Evolutionary conservation across 176 grass and related monocot genomes (phyloP).

Genomic region (Cenchrus purpureus): DNA sequence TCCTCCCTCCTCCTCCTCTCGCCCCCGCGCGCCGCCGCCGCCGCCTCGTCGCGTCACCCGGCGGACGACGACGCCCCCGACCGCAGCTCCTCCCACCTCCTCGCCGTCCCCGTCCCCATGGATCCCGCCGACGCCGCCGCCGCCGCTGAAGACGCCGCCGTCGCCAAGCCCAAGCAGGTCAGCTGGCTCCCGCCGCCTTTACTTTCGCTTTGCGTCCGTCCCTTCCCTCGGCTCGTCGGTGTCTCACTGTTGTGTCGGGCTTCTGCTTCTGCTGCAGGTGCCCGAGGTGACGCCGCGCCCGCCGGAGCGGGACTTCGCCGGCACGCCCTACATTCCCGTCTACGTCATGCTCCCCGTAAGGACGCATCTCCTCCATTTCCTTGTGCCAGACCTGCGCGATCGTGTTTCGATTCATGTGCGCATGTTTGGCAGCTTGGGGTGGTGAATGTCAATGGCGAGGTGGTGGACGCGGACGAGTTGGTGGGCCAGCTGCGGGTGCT

Average conservation of each 20-base stretch:
- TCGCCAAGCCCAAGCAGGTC: slow-evolving; percentile 44
- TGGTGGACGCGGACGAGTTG: slow-evolving; percentile 63
- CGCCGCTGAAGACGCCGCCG: neutral
- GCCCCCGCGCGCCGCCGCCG: slow-evolving; percentile 23
- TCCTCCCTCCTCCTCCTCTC: slow-evolving; percentile 20
- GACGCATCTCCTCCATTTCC: neutral
- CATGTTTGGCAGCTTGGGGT: slow-evolving; percentile 54
- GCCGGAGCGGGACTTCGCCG: slow-evolving; percentile 72
- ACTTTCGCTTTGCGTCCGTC: neutral
- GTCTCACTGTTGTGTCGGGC: neutral
- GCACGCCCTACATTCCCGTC: slow-evolving; percentile 79
- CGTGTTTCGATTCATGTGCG: neutral
- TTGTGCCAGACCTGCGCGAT: neutral
- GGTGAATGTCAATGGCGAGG: slow-evolving; percentile 57
- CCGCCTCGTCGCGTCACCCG: slow-evolving; percentile 7
- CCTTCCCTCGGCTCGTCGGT: neutral
- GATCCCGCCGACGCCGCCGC: slow-evolving; percentile 28
- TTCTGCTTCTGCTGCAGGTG: slow-evolving; percentile 12
- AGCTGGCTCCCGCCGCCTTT: neutral
- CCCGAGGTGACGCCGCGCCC: slow-evolving; percentile 29
- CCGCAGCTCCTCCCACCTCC: slow-evolving; percentile 34
- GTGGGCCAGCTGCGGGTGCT: slow-evolving; percentile 64
- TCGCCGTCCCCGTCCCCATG: slow-evolving; percentile 43
- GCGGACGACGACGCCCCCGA: slow-evolving; percentile 26
- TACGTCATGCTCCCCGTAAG: slow-evolving; percentile 88